Conservation (phyloP, 2,329 filamentous ascomycete species). For the Aspergillus sp. region DNA sequence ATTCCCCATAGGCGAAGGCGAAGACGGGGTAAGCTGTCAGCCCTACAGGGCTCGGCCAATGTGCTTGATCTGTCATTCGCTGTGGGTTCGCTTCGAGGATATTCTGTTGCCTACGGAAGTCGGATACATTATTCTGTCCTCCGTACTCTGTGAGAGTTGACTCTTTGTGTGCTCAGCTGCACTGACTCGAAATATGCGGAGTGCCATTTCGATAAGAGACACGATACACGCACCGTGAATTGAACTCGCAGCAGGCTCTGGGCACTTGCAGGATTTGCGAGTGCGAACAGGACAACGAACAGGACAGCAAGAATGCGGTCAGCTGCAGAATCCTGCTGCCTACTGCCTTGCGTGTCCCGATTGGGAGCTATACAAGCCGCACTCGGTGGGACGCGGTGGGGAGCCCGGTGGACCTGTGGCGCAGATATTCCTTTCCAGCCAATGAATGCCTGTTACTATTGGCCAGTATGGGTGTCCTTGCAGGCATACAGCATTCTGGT, state of each 20-base stretch:
- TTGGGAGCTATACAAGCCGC: background rate
- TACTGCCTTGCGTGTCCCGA: background rate
- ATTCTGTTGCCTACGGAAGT: conserved; percentile 3
- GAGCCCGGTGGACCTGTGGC: background rate
- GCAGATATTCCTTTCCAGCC: background rate
- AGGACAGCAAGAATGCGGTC: background rate
- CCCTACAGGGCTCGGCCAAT: conserved; percentile 27
- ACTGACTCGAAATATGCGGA: no score
- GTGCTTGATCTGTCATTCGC: background rate
- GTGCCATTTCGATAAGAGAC: no score
- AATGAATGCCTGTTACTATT: conserved; percentile 1
- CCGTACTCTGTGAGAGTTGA: no score
- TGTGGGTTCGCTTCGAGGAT: background rate
- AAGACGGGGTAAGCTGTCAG: conserved; percentile 25
- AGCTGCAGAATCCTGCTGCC: background rate
- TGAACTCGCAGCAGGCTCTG: no score
- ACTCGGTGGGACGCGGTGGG: background rate
- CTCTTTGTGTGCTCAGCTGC: no score
- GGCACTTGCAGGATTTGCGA: no score
- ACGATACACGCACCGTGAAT: no score
- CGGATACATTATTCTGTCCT: background rate
- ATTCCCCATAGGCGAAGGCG: background rate
- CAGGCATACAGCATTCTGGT: conserved; percentile 9
- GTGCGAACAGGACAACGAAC: no score
- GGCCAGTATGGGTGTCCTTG: background rate